Evolutionary conservation across 2,329 filamentous ascomycete species (phyloP).

Genomic region (Zymoseptoria ardabiliae): DNA sequence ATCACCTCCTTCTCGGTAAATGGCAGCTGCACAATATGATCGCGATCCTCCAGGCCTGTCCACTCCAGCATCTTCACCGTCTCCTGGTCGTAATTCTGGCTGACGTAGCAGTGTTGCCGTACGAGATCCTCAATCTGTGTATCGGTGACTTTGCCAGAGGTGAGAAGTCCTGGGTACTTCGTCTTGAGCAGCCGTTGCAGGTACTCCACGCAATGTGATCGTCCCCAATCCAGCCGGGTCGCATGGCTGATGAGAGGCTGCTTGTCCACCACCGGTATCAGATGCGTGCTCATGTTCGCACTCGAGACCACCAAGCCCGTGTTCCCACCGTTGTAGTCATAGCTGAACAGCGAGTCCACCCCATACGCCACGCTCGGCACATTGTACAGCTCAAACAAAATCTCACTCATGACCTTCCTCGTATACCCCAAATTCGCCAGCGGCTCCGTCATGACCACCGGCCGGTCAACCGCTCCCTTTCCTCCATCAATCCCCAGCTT

Average conservation of each 20-base stretch:
- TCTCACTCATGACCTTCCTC: slow-evolving; percentile 78
- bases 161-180: slow-evolving; percentile 82
- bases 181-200: slow-evolving; percentile 79
- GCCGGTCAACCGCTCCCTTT: slow-evolving; percentile 69
- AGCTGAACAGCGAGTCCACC: slow-evolving; percentile 94
- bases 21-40: slow-evolving; percentile 85
- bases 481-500: slow-evolving; percentile 79
- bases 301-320: slow-evolving; percentile 87
- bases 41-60: slow-evolving; percentile 82
- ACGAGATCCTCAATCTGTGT: slow-evolving; percentile 85
- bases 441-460: slow-evolving; percentile 91
- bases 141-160: slow-evolving; percentile 60
- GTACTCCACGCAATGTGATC: slow-evolving; percentile 83
- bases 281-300: slow-evolving; percentile 86
- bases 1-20: slow-evolving; percentile 84
- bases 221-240: slow-evolving; percentile 89
- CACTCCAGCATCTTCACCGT: slow-evolving; percentile 74
- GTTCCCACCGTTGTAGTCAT: slow-evolving; percentile 79
- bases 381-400: slow-evolving; percentile 91
- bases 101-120: slow-evolving; percentile 82
- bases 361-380: slow-evolving; percentile 87
- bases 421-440: slow-evolving; percentile 87
- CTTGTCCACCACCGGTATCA: slow-evolving; percentile 84
- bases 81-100: slow-evolving; percentile 74
- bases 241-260: slow-evolving; percentile 80